phyloP scores from a whole-genome alignment of 345 rosid genomes.

The Lepidium didymum region DNA sequence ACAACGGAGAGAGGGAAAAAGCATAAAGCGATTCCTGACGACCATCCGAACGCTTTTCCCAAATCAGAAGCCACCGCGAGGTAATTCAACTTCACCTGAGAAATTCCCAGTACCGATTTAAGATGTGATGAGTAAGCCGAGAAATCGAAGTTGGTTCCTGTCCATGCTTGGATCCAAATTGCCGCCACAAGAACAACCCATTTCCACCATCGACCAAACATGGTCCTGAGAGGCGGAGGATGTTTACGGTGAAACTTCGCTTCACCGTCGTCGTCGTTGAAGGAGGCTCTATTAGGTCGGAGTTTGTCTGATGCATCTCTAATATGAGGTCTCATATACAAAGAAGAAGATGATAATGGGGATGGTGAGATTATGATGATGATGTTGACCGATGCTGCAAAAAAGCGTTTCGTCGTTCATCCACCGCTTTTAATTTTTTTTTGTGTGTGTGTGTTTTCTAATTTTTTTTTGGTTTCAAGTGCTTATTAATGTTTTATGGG shows the following conservation, averaged over 20 bases:
- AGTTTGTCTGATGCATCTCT: constrained; percentile 26
- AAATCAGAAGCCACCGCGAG: constrained; percentile 71
- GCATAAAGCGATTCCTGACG: constrained; percentile 46
- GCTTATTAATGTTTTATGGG: no score
- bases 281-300: constrained; percentile 15
- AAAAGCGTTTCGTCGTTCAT: constrained; percentile 12
- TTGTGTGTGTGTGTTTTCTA: no score
- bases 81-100: constrained; percentile 66
- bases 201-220: constrained; percentile 56
- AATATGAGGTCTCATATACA: constrained; percentile 32
- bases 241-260: constrained; percentile 23
- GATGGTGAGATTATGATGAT: neutral
- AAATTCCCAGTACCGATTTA: constrained; percentile 56
- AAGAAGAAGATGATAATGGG: neutral
- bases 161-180: constrained; percentile 71
- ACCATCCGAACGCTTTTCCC: constrained; percentile 81
- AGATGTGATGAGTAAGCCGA: constrained; percentile 54
- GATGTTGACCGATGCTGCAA: constrained; percentile 20
- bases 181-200: constrained; percentile 62
- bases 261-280: constrained; percentile 12
- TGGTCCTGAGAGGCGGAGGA: constrained; percentile 24
- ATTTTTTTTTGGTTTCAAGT: no score
- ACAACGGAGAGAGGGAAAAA: constrained; percentile 58
- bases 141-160: constrained; percentile 85
- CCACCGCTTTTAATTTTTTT: neutral